Percentiles rank a stretch among this genome's conserved stretches.
These are phyloP conservation scores for Helianthus annuus DNA, from an alignment of 129 eudicot genomes.

Conservation along the genomic window HanXRQr2.0-SUNRISE NC_035447.2:95040917-95041416, in stretches of 20 bases:
- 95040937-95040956: too few relatives aligned
- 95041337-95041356: slow-evolving; percentile 34
- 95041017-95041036: too few relatives aligned
- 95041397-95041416: slow-evolving; percentile 37
- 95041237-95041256: slow-evolving; percentile 34
- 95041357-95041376: slow-evolving; percentile 21
- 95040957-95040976: too few relatives aligned
- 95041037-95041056: too few relatives aligned
- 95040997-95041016: too few relatives aligned
- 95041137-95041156: slow-evolving; percentile 21
- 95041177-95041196: slow-evolving; percentile 28
- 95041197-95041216: slow-evolving; percentile 20
- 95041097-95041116: slow-evolving; percentile 6
- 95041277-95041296: slow-evolving; percentile 33
- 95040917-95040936: too few relatives aligned
- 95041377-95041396: slow-evolving; percentile 34
- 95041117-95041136: slow-evolving; percentile 3
- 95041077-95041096: not conserved
- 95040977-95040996: too few relatives aligned
- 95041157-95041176: slow-evolving; percentile 28
- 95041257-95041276: slow-evolving; percentile 19
- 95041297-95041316: slow-evolving; percentile 14
- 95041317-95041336: slow-evolving; percentile 26
- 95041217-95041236: slow-evolving; percentile 30
- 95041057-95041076: too few relatives aligned